These are phyloP conservation scores for Aspergillus carlsbadensis DNA, from an alignment of 495 filamentous ascomycete genomes.

Conservation along the genomic window DNA sequence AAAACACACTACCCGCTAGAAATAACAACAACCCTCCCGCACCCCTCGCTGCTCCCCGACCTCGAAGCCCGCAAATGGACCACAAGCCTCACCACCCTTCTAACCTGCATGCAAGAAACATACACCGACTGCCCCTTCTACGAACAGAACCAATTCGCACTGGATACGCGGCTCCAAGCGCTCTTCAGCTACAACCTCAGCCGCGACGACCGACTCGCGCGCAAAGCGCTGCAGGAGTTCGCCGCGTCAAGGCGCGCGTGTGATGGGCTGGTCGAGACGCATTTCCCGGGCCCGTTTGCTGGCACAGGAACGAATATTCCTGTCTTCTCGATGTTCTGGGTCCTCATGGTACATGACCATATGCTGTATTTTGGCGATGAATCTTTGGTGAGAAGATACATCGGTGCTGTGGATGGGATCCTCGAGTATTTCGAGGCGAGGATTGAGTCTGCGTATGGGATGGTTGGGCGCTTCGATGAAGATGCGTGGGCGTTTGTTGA, in stretches of 20 bases:
- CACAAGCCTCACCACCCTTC: constrained; percentile 24
- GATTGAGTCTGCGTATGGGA: constrained; percentile 13
- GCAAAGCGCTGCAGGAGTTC: constrained; percentile 27
- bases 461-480: constrained; percentile 21
- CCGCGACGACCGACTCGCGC: constrained; percentile 25
- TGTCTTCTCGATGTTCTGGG: constrained; percentile 27
- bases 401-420: constrained; percentile 24
- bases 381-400: constrained; percentile 15
- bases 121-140: constrained; percentile 35
- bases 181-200: constrained; percentile 29
- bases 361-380: constrained; percentile 21
- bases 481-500: constrained; percentile 31
- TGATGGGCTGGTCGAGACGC: constrained; percentile 26
- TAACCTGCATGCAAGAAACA: constrained; percentile 29
- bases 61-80: constrained; percentile 22
- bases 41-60: not conserved
- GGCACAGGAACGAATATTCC: constrained; percentile 24
- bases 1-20: constrained; percentile 24
- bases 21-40: constrained; percentile 17
- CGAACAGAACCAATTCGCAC: constrained; percentile 32
- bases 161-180: constrained; percentile 25
- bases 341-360: constrained; percentile 26
- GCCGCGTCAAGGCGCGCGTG: constrained; percentile 18
- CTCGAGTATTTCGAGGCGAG: constrained; percentile 23
- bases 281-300: constrained; percentile 22